Evolutionary conservation across 768 basidiomycete species (phyloP), one percentile per base, ranked within the genome.

Genomic region (Coprinopsis sp.): DNA sequence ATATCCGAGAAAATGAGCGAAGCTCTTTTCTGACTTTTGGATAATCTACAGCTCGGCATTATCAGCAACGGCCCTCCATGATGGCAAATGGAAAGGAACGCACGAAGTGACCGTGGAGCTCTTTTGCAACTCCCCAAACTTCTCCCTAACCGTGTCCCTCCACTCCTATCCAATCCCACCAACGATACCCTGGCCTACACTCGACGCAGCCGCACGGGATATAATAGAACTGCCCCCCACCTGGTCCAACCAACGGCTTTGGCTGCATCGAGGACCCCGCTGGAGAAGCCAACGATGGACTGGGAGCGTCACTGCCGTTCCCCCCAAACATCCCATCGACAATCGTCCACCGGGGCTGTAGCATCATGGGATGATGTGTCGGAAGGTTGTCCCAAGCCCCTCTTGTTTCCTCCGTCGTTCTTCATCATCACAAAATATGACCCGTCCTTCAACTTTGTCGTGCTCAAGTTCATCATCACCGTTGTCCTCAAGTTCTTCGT

Each of bases 1-100:
- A 86, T 76, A 58, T 86, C 85, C 0, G 81, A 76, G 44, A 87
- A 58, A 23, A 87, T 70, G 1, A 76, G 53, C 0, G 84, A 84
- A 0, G 84, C 84, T 18, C 84, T 80, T 63, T 84, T 85, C 49
- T 82, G 82, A 54, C 68, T 72, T 54, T 81, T 84, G 14, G 78
- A 67, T 56, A 87, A 76, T n/a, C 85, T 87, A 50, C 24, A 22
- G 10, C 27, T 47, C 33, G 2, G 33, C 29, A 6, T 21, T 3
- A 2, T 19, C 10, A 25, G 28, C 21, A 37, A 42, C 16, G 2
- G 2, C 16, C 37, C 1, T 18, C 12, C 30, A 7, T 27, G 37
- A 40, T 6, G 11, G 29, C 21, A 24, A 42, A 4, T 10, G 23
- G 37, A 16, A 39, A n/a, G n/a, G 25, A 8, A 47, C 29, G 44